Conservation (phyloP, 2,329 filamentous ascomycete genomes). For the Ceratocystis variospora region DNA sequence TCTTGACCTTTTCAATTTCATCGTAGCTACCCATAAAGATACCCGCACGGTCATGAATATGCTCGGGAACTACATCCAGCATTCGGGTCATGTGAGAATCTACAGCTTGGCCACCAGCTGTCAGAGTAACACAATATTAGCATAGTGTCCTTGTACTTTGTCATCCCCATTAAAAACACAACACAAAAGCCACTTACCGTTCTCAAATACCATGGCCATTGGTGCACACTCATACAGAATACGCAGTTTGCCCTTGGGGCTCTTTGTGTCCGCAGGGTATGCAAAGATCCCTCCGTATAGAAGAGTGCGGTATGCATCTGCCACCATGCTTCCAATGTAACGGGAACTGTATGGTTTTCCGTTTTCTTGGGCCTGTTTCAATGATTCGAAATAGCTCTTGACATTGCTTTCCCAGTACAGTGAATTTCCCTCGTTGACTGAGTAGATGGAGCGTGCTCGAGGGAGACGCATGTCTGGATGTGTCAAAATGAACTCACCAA, state of each 20-base stretch:
- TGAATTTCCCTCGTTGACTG: constrained; percentile 96
- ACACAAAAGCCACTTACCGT: constrained; percentile 47
- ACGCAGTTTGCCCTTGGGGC: constrained; percentile 90
- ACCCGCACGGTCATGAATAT: constrained; percentile 89
- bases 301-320: constrained; percentile 89
- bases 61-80: constrained; percentile 74
- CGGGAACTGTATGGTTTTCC: constrained; percentile 87
- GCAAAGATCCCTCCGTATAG: constrained; percentile 95
- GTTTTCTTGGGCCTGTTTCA: constrained; percentile 63
- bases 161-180: neutral
- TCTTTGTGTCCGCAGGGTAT: constrained; percentile 96
- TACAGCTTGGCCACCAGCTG: constrained; percentile 82
- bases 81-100: constrained; percentile 85
- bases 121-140: constrained; percentile 24
- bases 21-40: constrained; percentile 94
- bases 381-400: constrained; percentile 73
- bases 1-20: constrained; percentile 91
- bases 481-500: constrained; percentile 97
- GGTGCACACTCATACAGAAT: constrained; percentile 98
- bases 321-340: constrained; percentile 97
- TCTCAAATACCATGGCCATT: constrained; percentile 98
- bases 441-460: constrained; percentile 73
- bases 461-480: constrained; percentile 91
- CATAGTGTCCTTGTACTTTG: neutral
- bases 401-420: constrained; percentile 87